Percentiles rank a stretch among this genome's conserved stretches.
Evolutionary conservation across 257 asterid genomes (phyloP).

Genomic region (Fraxinus quadrangulata): DNA sequence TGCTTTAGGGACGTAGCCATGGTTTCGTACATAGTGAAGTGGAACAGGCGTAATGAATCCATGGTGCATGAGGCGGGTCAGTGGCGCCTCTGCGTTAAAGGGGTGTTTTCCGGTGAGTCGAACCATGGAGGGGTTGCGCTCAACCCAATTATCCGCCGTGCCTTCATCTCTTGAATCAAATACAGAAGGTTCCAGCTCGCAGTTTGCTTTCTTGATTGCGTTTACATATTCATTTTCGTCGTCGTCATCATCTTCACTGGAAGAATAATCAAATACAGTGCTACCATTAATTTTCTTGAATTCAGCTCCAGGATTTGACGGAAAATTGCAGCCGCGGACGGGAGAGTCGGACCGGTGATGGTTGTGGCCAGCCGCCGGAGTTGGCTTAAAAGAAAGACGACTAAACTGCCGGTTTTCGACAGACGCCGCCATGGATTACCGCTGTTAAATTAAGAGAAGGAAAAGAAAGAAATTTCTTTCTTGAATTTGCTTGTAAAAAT

Average conservation of each 20-base stretch:
- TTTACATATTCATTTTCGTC: constrained; percentile 28
- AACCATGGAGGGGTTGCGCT: constrained; percentile 73
- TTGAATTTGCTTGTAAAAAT: not conserved
- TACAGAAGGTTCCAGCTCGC: constrained; percentile 67
- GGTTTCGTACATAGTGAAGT: constrained; percentile 95
- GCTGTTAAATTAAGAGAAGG: constrained; percentile 1
- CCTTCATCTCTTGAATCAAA: constrained; percentile 65
- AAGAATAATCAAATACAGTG: constrained; percentile 34
- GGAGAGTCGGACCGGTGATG: constrained; percentile 66
- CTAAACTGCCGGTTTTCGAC: constrained; percentile 66
- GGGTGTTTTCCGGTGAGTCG: constrained; percentile 98
- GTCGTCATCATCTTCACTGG: constrained; percentile 52
- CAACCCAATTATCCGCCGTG: constrained; percentile 82
- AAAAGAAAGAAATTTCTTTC: not conserved
- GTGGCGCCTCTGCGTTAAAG: constrained; percentile 89
- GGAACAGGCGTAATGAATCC: constrained; percentile 97
- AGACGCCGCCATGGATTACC: constrained; percentile 71
- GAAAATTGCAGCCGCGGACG: constrained; percentile 47
- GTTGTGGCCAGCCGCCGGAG: constrained; percentile 8
- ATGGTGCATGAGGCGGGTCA: constrained; percentile 77
- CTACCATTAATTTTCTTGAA: constrained; percentile 13
- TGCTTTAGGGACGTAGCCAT: constrained; percentile 76
- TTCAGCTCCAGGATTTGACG: constrained; percentile 26
- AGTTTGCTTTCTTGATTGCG: constrained; percentile 44
- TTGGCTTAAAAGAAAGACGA: constrained; percentile 44